Conservation (phyloP, 768 basidiomycete species). For the Psilocybe cubensis region DNA sequence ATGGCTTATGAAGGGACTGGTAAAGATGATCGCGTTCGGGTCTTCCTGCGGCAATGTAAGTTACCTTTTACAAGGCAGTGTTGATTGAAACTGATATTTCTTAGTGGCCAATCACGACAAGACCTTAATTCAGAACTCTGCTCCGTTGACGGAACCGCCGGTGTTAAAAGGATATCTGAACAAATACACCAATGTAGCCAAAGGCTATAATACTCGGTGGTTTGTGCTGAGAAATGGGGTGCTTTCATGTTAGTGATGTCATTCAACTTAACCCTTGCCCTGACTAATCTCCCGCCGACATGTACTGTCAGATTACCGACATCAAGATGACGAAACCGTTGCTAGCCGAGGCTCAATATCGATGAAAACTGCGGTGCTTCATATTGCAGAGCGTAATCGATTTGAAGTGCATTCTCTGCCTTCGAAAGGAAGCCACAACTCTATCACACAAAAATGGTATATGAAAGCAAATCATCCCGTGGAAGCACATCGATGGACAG, state of each 20-base stretch:
- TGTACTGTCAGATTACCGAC: conserved; percentile 79
- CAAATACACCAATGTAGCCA: conserved; percentile 93
- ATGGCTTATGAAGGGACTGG: conserved; percentile 68
- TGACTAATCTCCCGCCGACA: conserved; percentile 16
- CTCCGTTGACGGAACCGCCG: conserved; percentile 54
- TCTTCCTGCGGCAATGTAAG: conserved; percentile 85
- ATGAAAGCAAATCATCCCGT: conserved; percentile 86
- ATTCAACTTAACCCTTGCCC: neutral
- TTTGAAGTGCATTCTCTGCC: conserved; percentile 82
- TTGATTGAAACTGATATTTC: neutral
- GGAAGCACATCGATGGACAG: conserved; percentile 88
- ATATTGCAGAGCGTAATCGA: conserved; percentile 64
- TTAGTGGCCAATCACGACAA: conserved; percentile 83
- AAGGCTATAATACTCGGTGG: conserved; percentile 89
- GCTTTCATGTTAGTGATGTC: conserved; percentile 69
- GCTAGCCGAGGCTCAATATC: conserved; percentile 88
- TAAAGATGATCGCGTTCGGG: conserved; percentile 81
- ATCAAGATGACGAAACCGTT: conserved; percentile 87
- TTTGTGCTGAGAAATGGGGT: conserved; percentile 88
- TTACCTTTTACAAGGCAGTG: conserved; percentile 13
- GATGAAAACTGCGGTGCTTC: conserved; percentile 78
- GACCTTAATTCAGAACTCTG: conserved; percentile 57
- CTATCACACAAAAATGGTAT: conserved; percentile 72
- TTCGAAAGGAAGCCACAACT: conserved; percentile 43
- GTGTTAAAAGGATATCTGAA: conserved; percentile 78